Percentiles rank a stretch among this genome's conserved stretches.
Conservation (phyloP, 306 rosid species). For the Cicer judaicum region DNA sequence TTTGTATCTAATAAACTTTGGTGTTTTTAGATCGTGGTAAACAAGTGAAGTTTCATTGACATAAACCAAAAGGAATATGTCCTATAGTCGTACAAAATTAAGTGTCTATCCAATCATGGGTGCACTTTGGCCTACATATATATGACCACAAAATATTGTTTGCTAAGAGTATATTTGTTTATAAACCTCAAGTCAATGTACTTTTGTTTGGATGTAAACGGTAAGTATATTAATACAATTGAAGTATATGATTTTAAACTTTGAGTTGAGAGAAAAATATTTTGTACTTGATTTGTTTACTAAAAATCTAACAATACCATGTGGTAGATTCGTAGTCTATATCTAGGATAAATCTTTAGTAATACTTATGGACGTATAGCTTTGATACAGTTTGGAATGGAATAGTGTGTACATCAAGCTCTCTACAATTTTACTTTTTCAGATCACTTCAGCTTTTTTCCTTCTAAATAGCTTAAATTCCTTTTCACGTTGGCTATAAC, state of each 20-base stretch:
- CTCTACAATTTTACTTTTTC: slow-evolving; percentile 44
- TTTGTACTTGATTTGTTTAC: slow-evolving; percentile 62
- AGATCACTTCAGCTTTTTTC: slow-evolving; percentile 49
- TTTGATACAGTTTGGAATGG: slow-evolving; percentile 54
- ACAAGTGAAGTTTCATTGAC: slow-evolving; percentile 36
- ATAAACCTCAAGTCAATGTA: slow-evolving; percentile 45
- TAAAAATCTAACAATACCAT: slow-evolving; percentile 65
- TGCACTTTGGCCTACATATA: slow-evolving; percentile 46
- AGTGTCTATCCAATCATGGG: slow-evolving; percentile 50
- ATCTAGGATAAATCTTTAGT: slow-evolving; percentile 53
- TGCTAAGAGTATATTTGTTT: slow-evolving; percentile 40
- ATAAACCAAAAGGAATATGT: slow-evolving; percentile 47
- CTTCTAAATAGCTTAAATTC: slow-evolving; percentile 41
- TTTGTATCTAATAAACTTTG: no score
- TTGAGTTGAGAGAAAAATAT: slow-evolving; percentile 59
- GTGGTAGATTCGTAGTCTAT: slow-evolving; percentile 79
- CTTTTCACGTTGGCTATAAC: slow-evolving; percentile 44
- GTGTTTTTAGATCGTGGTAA: slow-evolving; percentile 9
- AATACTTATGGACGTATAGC: slow-evolving; percentile 48
- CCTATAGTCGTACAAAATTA: slow-evolving; percentile 44
- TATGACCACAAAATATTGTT: slow-evolving; percentile 40
- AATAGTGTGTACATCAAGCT: slow-evolving; percentile 66
- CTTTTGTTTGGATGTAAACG: slow-evolving; percentile 50
- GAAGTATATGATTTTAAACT: slow-evolving; percentile 39
- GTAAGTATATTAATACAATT: slow-evolving; percentile 33